Percentiles rank a stretch among this genome's conserved stretches.
Conservation (phyloP, 2,329 filamentous ascomycete genomes). For the Fusarium transvaalense region DNA sequence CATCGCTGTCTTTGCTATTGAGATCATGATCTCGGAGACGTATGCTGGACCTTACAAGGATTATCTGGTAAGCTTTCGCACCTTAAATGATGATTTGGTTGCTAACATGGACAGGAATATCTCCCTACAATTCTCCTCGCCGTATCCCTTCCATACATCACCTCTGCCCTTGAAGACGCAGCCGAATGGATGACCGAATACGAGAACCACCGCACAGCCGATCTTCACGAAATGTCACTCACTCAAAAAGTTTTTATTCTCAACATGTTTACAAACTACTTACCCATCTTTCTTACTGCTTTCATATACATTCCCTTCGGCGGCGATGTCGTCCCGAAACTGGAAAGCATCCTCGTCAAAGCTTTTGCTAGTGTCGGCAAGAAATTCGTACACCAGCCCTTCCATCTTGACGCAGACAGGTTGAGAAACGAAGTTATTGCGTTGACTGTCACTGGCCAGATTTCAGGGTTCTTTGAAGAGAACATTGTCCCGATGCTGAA, state of each 20-base stretch:
- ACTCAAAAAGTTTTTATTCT: slow-evolving; percentile 82
- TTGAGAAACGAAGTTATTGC: slow-evolving; percentile 81
- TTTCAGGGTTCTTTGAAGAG: slow-evolving; percentile 79
- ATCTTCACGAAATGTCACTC: slow-evolving; percentile 75
- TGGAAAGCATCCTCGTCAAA: slow-evolving; percentile 70
- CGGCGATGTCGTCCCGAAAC: slow-evolving; percentile 73
- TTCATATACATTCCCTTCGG: slow-evolving; percentile 86
- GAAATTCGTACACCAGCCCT: slow-evolving; percentile 67
- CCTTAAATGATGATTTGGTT: rapidly evolving
- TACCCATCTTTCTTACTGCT: slow-evolving; percentile 80
- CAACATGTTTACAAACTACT: slow-evolving; percentile 84
- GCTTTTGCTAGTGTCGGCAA: slow-evolving; percentile 59
- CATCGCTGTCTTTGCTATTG: slow-evolving; percentile 76
- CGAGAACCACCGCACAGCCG: slow-evolving; percentile 81
- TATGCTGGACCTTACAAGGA: slow-evolving; percentile 77
- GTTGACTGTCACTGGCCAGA: slow-evolving; percentile 78
- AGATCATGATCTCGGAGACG: slow-evolving; percentile 80
- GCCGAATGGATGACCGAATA: slow-evolving; percentile 75
- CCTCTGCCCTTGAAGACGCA: slow-evolving; percentile 70
- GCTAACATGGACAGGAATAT: slow-evolving; percentile 67
- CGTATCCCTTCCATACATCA: slow-evolving; percentile 74
- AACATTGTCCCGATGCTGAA: slow-evolving; percentile 77
- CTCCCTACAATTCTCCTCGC: slow-evolving; percentile 79
- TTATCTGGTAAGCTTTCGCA: slow-evolving; percentile 64
- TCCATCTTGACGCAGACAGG: slow-evolving; percentile 74